Base-by-base conservation (phyloP, 129 eudicot species). In the Flaveria ramosissima region DNA sequence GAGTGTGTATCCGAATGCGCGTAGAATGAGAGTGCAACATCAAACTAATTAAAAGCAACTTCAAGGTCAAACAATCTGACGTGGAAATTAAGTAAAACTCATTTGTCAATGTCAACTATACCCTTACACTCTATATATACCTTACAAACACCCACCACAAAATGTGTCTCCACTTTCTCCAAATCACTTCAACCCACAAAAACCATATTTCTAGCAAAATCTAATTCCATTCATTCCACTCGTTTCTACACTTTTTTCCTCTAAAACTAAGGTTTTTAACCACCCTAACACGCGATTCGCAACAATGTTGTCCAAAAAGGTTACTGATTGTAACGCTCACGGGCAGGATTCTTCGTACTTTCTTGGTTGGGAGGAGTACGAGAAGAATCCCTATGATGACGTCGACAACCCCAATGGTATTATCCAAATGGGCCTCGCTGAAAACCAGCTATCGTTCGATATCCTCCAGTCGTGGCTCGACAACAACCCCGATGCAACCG, bases 361-460 rank as follows among this genome's bases (percentile, higher is more conserved):
- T 78, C 86, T 90, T 20, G 98, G 98, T 51, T 93, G 98, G 98
- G 84, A 93, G 56, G 98, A 90, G 81, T 93, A 93, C 75, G 97
- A 93, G 86, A 93, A 93, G 82, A 93, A 93, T 77, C 98, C 98
- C 0, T 90, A 83, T 73, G 80, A 88, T 20, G 86, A 82, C 45
- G 24, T 75, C 48, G 17, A 17, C 1, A 93, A 93, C 69, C 98
- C 92, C 0, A 73, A 76, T 2, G 98, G 98, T 26, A 90, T 93
- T 14, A 90, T 93, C 70, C 98, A 93, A 71, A 90, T 93, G 98
- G 98, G 98, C 0, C 90, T 93, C 1, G 97, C 98, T 0, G 98
- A 93, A 82, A 93, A 93, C 45, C 98, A 92, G 85, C 87, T 93
- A n/a, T 90, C 97, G 0, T 90, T 93, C 42, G 91, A 90, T 79